Base-by-base conservation (phyloP, 441 rosid species). In the Populus trichocarpa region DNA sequence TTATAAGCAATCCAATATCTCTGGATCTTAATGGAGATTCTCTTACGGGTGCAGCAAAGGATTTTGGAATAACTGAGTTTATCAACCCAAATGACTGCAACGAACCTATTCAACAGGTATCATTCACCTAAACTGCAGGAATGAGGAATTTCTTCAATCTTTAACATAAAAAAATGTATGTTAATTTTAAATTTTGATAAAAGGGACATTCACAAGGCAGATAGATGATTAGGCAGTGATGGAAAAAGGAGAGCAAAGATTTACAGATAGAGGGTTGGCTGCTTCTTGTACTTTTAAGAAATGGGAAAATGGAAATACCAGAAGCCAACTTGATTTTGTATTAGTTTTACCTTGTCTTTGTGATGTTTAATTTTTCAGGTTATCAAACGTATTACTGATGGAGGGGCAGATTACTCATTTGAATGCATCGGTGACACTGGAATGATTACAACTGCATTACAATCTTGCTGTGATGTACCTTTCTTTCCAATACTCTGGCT, bases 101-200 rank as follows among this genome's bases (percentile, higher is more conserved):
- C 70, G 98, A 92, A 75, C 97, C 98, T n/a, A 83, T 96, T 77
- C 90, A 89, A 32, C 91, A 92, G 95, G 99, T 96, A 90, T 79
- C 73, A 50, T 69, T 75, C 40, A 75, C 71, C 9, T 67, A 30
- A 35, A 23, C 12, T 11, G 40, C n/a, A 16, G 20, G 32, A 46
- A 13, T 33, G 4, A 7, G 65, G 16, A 6, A 28, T 57, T n/a
- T 63, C 70, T 20, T 67, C 16, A 20, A 14, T 30, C 42, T 67
- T 5, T 71, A 46, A 10, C 32, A 71, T 71, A 18, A 42, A 9
- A 9, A 66, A 46, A 14, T 25, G 7, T 50, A 70, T 18, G 5
- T 46, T 14, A 3, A 14, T 16, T 38, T 42, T 61, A 26, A 36
- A 64, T 13, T 46, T 12, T 33, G 33, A 18, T 57, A 30, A 3